Evolutionary conservation across 2,329 filamentous ascomycete genomes (phyloP), one percentile per base, ranked within the genome.

Genomic region (Colletotrichum nymphaeae): DNA sequence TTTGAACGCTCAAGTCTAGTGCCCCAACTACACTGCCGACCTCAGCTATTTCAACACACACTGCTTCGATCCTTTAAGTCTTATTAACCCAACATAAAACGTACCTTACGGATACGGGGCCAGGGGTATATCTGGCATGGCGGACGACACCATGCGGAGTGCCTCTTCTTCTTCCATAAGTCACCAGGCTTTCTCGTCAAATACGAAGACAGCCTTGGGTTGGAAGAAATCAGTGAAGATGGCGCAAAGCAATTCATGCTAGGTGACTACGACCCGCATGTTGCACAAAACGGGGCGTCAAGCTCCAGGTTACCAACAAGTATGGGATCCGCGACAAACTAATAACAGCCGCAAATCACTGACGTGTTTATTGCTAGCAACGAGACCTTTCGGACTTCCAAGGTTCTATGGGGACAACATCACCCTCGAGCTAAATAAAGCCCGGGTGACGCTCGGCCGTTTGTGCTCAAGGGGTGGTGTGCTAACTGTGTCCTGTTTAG

Each of bases 401-500:
- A 32, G 30, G 16, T 35, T 26, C 30, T 16, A 9, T 55, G 32
- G 16, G 16, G 19, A 16, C 46, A 26, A 53, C 37, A 52, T 26
- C 46, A 19, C 14, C 24, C 19, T 69, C 26, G 49, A 55, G 70
- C 70, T 70, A 73, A 70, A 64, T 64, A 72, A 69, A 69, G 66
- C 28, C 66, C 26, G 30, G 69, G 60, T 32, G 24, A 19, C 37
- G 42, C 59, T 67, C 56, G 46, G 71, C 35, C 46, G 60, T 57
- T 71, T 73, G 56, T 58, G 65, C 62, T 64, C 26, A 32, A 42
- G 28, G 59, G 59, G 9, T 59, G 30, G 52, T 55, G 22, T 35
- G 58, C 28, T n/a, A 49, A 49, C 42, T 64, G 58, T 67, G 49
- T 46, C 62, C 56, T 46, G 64, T 46, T 37, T 63, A 30, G 58